A percentile compares a stretch with the other conserved stretches of the same genome.
phyloP scores from a whole-genome alignment of 2,329 filamentous ascomycete genomes.

The Blastomyces percursus region DNA sequence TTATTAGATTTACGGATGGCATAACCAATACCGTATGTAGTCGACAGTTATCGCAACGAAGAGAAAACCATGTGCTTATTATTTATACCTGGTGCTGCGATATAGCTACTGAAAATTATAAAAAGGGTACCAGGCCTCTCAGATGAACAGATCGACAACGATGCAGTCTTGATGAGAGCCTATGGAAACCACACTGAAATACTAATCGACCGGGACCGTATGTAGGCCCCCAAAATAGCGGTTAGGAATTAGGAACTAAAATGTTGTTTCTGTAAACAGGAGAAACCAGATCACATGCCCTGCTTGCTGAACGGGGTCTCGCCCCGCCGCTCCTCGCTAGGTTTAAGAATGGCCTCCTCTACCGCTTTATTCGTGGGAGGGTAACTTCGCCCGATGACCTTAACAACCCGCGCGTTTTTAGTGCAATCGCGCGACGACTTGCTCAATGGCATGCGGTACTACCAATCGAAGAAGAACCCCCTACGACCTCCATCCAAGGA shows the following conservation, averaged over 20 bases:
- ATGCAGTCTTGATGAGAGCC: slow-evolving; percentile 79
- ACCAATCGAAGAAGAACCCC: slow-evolving; percentile 42
- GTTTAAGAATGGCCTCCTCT: slow-evolving; percentile 93
- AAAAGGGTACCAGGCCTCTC: slow-evolving; percentile 52
- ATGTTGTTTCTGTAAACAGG: slow-evolving; percentile 31
- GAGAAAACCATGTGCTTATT: not conserved
- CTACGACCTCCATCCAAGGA: slow-evolving; percentile 15
- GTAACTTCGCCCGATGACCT: slow-evolving; percentile 74
- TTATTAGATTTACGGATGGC: slow-evolving; percentile 88
- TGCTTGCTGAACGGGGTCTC: slow-evolving; percentile 71
- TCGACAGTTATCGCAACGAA: not conserved
- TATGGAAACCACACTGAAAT: slow-evolving; percentile 92
- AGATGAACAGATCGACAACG: slow-evolving; percentile 65
- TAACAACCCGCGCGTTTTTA: slow-evolving; percentile 62
- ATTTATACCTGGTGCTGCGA: slow-evolving; percentile 3
- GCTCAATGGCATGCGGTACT: slow-evolving; percentile 84
- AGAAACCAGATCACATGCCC: slow-evolving; percentile 61
- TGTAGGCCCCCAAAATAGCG: slow-evolving; percentile 28
- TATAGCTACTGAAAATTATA: slow-evolving; percentile 41
- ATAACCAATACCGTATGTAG: slow-evolving; percentile 79
- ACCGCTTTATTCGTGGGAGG: slow-evolving; percentile 74
- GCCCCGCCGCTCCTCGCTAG: slow-evolving; percentile 80
- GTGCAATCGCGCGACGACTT: slow-evolving; percentile 69
- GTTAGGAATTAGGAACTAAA: slow-evolving; percentile 24
- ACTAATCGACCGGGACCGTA: slow-evolving; percentile 88